Conservation (phyloP, 441 rosid species). For the Gossypium schwendimanii region DNA sequence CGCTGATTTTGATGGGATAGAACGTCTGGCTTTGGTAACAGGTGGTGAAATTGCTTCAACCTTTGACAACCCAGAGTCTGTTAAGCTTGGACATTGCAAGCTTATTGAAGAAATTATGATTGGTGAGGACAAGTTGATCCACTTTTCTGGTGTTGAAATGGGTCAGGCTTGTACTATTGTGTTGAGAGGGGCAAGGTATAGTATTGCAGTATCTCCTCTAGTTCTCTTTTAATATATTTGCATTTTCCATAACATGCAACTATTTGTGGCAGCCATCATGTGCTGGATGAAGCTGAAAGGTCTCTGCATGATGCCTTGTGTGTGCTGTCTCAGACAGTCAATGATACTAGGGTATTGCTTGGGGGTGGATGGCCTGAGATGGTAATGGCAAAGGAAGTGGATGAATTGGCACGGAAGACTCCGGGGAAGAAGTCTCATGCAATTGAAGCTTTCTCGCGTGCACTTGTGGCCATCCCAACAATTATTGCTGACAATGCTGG, state of each 20-base stretch:
- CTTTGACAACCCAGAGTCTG: conserved; percentile 98
- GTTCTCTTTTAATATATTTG: conserved; percentile 2
- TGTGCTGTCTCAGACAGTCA: conserved; percentile 92
- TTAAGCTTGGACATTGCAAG: conserved; percentile 91
- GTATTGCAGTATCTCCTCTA: background rate
- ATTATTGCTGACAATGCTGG: conserved; percentile 96
- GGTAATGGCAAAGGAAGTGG: conserved; percentile 94
- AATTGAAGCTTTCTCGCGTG: conserved; percentile 84
- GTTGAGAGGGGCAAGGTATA: conserved; percentile 87
- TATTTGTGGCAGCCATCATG: conserved; percentile 62
- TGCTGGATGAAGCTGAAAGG: conserved; percentile 97
- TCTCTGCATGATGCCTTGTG: conserved; percentile 95
- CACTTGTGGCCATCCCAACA: conserved; percentile 80
- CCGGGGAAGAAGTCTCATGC: conserved; percentile 97
- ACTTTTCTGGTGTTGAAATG: conserved; percentile 89
- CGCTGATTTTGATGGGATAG: conserved; percentile 98
- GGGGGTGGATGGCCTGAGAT: conserved; percentile 99
- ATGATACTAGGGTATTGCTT: conserved; percentile 81
- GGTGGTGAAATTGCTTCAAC: conserved; percentile 98
- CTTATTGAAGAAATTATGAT: conserved; percentile 97
- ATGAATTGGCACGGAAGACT: conserved; percentile 81
- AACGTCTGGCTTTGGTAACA: conserved; percentile 85
- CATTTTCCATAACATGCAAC: background rate
- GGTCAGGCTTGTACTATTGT: conserved; percentile 97
- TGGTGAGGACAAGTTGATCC: conserved; percentile 95